Base-by-base conservation (phyloP, 345 rosid species). In the Eucalyptus leucophloia region DNA sequence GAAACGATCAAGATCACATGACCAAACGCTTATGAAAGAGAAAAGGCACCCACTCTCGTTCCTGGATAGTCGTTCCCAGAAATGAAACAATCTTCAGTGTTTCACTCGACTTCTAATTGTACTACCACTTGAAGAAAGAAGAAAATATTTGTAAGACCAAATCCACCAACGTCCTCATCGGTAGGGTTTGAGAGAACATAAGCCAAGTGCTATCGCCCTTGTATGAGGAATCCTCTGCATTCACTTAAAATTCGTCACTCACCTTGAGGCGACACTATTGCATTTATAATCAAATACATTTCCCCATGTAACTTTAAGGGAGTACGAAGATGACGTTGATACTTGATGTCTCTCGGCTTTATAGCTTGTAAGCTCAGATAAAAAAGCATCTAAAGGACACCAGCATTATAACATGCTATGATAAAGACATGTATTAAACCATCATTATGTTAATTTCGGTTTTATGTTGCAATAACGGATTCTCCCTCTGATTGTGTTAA, bases 351-450 rank as follows among this genome's bases (percentile, higher is more conserved):
- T 58, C n/a, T 26, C 13, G 3, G 65, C 65, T 11, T 26, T 58
- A 26, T 0, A 58, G 65, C 65, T 58, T 3, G 14, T 2, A 58
- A 58, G 65, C 4, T 26, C 65, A 0, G n/a, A 24, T 24, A 58
- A 26, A 58, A 58, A 13, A 2, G 8, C 60, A 10, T 58, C n/a
- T 58, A 58, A 58, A 58, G 12, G 65, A 58, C 65, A 26, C 2
- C 65, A 2, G n/a, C 65, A 24, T 26, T 58, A 58, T 58, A 26
- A 58, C 14, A 58, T 58, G 65, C 65, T 5, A 58, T n/a, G 26
- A 58, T 26, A 58, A 58, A 13, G 65, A 24, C n/a, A 58, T 5
- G 1, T 10, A n/a, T n/a, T n/a, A n/a, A 58, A 26, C 7, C 65
- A 58, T 10, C 65, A 58, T 5, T n/a, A 58, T 24, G 65, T 58